phyloP scores from a whole-genome alignment of 2,329 filamentous ascomycete species.

The Hortaea sp. region DNA sequence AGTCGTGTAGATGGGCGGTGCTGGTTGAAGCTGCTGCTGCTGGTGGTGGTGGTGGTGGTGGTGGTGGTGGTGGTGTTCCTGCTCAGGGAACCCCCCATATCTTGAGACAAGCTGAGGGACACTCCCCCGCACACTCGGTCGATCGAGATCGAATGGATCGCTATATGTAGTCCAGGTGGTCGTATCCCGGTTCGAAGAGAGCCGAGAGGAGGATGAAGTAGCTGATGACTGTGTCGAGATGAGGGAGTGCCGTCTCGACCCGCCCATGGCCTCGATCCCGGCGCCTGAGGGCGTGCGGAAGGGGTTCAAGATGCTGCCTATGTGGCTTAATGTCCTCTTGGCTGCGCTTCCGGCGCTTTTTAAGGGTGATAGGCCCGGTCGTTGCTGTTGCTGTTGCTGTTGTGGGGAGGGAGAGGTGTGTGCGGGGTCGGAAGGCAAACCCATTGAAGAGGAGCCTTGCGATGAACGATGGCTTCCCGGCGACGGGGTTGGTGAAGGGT shows the following conservation, averaged over 20 bases:
- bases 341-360: constrained; percentile 10
- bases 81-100: not conserved
- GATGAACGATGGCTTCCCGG: constrained; percentile 13
- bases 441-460: constrained; percentile 15
- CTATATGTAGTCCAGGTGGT: constrained; percentile 1
- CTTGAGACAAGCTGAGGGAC: not conserved
- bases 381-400: constrained; percentile 5
- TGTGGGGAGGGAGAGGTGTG: constrained; percentile 6
- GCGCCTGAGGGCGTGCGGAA: constrained; percentile 3
- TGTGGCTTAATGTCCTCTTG: constrained; percentile 9
- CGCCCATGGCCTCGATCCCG: not conserved
- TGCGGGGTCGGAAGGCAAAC: too few relatives aligned
- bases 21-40: too few relatives aligned
- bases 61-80: too few relatives aligned
- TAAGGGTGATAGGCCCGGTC: constrained; percentile 6
- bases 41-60: too few relatives aligned
- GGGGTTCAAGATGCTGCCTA: constrained; percentile 7
- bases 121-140: constrained; percentile 4
- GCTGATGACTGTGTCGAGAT: constrained; percentile 4
- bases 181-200: constrained; percentile 2
- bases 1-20: not conserved
- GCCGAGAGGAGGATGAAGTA: not conserved
- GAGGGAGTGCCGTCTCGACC: not conserved
- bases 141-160: constrained; percentile 9
- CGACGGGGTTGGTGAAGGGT: constrained; percentile 13